phyloP scores from a whole-genome alignment of 2,329 filamentous ascomycete genomes.

The Colletotrichum abscissum region DNA sequence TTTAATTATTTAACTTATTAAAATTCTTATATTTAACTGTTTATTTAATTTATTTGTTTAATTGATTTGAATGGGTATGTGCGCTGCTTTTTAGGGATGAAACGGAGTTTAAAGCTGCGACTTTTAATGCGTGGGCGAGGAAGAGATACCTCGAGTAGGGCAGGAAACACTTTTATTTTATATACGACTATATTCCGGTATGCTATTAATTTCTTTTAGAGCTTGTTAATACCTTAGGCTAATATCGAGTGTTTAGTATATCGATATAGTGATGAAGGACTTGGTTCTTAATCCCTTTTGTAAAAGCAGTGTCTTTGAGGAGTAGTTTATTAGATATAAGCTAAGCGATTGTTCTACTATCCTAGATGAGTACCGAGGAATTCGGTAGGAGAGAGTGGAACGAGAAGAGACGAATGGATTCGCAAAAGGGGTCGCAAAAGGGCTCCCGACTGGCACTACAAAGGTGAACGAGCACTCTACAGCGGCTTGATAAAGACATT shows the following conservation, averaged over 20 bases:
- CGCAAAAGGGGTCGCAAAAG: too few relatives aligned
- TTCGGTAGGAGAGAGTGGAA: background rate
- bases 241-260: conserved; percentile 32
- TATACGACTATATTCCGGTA: conserved; percentile 47
- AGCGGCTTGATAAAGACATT: too few relatives aligned
- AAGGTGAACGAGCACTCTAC: too few relatives aligned
- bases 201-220: conserved; percentile 1
- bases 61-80: too few relatives aligned
- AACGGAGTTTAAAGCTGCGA: conserved; percentile 45
- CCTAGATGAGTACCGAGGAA: background rate
- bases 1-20: too few relatives aligned
- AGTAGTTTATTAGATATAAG: background rate
- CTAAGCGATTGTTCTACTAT: background rate
- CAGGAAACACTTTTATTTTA: conserved; percentile 42
- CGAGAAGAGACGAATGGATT: too few relatives aligned
- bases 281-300: conserved; percentile 34
- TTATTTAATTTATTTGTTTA: too few relatives aligned
- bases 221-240: background rate
- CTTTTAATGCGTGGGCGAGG: conserved; percentile 46
- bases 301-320: conserved; percentile 5
- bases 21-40: too few relatives aligned
- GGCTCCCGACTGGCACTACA: too few relatives aligned
- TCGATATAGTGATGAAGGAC: conserved; percentile 36
- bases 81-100: conserved; percentile 27
- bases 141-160: conserved; percentile 47